Percentiles rank a stretch among this genome's conserved stretches.
Evolutionary conservation across 768 basidiomycete species (phyloP).

Genomic region (Phaffia tasmanica): DNA sequence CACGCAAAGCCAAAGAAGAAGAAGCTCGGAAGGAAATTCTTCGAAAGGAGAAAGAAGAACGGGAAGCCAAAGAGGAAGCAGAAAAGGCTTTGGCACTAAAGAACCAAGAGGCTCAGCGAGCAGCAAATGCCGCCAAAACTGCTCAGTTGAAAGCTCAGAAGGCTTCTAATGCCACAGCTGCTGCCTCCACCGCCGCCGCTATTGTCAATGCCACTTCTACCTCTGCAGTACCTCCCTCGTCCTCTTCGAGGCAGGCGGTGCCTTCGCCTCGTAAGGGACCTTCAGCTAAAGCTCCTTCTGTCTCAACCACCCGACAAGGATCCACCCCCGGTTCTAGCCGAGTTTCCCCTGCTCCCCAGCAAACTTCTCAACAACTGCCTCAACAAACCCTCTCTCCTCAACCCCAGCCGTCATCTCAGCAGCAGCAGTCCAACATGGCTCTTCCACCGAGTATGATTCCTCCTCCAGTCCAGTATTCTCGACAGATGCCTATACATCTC

Average conservation of each 20-base stretch:
- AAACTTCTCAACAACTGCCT: no score
- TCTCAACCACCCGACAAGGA: background rate
- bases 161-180: conserved; percentile 6
- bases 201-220: background rate
- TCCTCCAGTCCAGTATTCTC: conserved; percentile 16
- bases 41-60: conserved; percentile 36
- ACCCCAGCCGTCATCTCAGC: background rate
- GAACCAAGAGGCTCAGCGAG: conserved; percentile 28
- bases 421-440: conserved; percentile 1
- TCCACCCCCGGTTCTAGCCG: background rate
- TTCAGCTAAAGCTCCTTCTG: background rate
- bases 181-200: conserved; percentile 3
- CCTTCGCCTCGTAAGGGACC: conserved; percentile 5
- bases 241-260: no score
- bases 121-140: conserved; percentile 27
- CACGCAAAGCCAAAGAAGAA: conserved; percentile 45
- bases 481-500: conserved; percentile 19
- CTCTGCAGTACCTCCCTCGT: background rate
- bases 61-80: conserved; percentile 28
- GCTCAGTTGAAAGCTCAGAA: conserved; percentile 25
- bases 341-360: no score
- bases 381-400: no score
- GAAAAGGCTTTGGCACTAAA: conserved; percentile 26
- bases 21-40: conserved; percentile 31
- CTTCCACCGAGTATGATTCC: background rate